Percentiles rank a stretch among this genome's conserved stretches.
Evolutionary conservation across 345 rosid genomes (phyloP).

Genomic region (Alliaria petiolata): DNA sequence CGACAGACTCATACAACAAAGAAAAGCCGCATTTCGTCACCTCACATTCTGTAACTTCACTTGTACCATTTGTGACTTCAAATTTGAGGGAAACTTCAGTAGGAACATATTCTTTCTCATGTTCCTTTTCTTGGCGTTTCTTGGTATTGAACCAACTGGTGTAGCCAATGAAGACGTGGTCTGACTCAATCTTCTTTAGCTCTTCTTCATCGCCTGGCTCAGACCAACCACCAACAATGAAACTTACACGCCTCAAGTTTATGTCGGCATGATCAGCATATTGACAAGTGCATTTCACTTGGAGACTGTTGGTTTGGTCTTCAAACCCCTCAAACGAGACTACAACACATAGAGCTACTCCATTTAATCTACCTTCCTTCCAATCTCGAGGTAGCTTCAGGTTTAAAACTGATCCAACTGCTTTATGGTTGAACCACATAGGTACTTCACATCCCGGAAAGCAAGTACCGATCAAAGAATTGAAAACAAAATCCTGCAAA

Average conservation of each 20-base stretch:
- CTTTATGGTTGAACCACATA: conserved; percentile 2
- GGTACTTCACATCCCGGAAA: conserved; percentile 23
- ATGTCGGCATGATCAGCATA: too few species aligned
- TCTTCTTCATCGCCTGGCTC: conserved; percentile 7
- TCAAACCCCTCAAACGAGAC: neutral
- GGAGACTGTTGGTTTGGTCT: neutral
- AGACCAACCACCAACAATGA: conserved; percentile 6
- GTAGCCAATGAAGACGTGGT: conserved; percentile 21
- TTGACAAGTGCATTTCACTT: neutral
- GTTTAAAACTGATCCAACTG: neutral
- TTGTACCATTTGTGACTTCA: conserved; percentile 20
- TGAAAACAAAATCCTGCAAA: conserved; percentile 16
- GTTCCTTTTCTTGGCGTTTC: too few species aligned
- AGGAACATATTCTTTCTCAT: too few species aligned
- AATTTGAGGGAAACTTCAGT: neutral
- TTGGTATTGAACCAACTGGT: neutral
- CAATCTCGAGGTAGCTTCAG: neutral
- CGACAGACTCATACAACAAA: neutral
- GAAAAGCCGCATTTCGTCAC: conserved; percentile 12
- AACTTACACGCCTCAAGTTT: neutral
- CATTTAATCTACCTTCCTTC: neutral
- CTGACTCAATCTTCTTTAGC: neutral
- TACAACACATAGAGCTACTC: conserved; percentile 4
- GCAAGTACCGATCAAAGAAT: conserved; percentile 2
- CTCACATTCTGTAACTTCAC: neutral